These are phyloP conservation scores for Candida nemodendra DNA, from an alignment of 805 yeast genomes.

Conservation along the genomic window DNA sequence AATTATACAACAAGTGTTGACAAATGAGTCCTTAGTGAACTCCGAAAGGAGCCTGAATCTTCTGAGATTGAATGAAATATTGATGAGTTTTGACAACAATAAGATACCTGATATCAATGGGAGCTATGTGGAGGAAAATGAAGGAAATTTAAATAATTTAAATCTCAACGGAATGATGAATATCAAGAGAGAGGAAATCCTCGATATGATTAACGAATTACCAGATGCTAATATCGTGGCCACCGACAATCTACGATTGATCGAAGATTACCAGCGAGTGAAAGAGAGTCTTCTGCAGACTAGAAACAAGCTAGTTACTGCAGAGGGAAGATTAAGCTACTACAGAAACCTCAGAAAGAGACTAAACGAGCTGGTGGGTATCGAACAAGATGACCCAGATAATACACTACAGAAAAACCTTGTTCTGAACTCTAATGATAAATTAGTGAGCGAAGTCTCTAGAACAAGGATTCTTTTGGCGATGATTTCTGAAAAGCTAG, in stretches of 20 bases:
- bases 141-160: constrained; percentile 14
- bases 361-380: constrained; percentile 11
- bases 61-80: constrained; percentile 26
- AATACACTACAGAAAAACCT: constrained; percentile 22
- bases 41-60: constrained; percentile 20
- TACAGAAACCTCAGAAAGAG: constrained; percentile 17
- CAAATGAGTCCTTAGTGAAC: constrained; percentile 20
- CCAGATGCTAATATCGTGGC: constrained; percentile 25
- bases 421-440: constrained; percentile 21
- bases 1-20: constrained; percentile 29
- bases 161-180: constrained; percentile 25
- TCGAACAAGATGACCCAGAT: constrained; percentile 8
- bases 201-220: constrained; percentile 28
- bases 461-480: constrained; percentile 20
- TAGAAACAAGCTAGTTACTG: constrained; percentile 12
- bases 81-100: constrained; percentile 24
- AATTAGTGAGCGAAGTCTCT: constrained; percentile 22
- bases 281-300: constrained; percentile 16
- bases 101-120: constrained; percentile 26
- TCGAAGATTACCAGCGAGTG: constrained; percentile 25
- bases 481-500: constrained; percentile 16
- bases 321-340: constrained; percentile 15
- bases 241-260: constrained; percentile 21
- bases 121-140: constrained; percentile 11
- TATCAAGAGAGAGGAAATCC: constrained; percentile 23